Base-by-base conservation (phyloP, 2,329 filamentous ascomycete genomes). In the Epichloe gansuensis region DNA sequence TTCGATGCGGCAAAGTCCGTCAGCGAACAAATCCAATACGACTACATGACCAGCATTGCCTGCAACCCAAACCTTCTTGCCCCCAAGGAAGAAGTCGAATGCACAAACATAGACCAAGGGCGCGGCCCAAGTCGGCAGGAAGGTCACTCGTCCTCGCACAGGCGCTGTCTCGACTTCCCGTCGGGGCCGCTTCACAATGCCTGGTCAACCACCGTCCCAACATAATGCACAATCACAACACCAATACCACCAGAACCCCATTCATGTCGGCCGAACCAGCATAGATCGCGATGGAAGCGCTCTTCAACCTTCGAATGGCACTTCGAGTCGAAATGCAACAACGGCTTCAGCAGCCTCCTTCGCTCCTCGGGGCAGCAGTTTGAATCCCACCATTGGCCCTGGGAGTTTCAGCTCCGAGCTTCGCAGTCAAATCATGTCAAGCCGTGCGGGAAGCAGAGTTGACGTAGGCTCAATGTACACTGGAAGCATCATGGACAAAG, bases 321-420 rank as follows among this genome's bases (percentile, higher is more conserved):
- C 63, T 46, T 59, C 63, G 43, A 56, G 61, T 46, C 75, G 79
- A 55, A 77, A 73, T 57, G 61, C 76, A 15, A 73, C 77, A n/a
- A 73, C 77, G 31, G 70, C 75, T 35, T 78, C 78, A 3, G 70
- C 67, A 63, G 75, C 81, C 60, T 83, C 81, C 52, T 86, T 82
- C 65, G 81, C 77, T 48, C 79, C 83, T 17, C 81, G 86, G 51
- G 81, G 78, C 51, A 76, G 82, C 57, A 88, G 86, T 48, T 76
- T 90, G 62, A 85, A 83, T 56, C 81, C 86, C 13, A 82, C 83
- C 38, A 76, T 82, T 52, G 82, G 80, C 28, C 84, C 85, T 1
- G 91, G 91, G 44, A 95, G 89, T 73, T 96, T 96, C 74, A 94
- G 85, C 62, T 84, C 90, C 37, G 91, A 95, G 55, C 71, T 95